Evolutionary conservation across 2,329 filamentous ascomycete species (phyloP).

Genomic region (Thelonectria olida): DNA sequence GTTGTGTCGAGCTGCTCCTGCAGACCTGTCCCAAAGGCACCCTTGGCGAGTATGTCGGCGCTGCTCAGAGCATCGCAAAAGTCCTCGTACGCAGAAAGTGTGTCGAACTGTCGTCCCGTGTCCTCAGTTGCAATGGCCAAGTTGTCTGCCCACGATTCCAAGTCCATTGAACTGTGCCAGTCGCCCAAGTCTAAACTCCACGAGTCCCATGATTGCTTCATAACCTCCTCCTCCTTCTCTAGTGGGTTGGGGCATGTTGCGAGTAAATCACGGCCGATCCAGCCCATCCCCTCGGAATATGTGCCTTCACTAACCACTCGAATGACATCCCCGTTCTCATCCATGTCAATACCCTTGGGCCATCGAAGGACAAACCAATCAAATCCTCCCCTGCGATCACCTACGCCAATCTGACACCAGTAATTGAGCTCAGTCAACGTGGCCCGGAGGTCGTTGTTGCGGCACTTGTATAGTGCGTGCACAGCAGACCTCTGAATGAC

Average conservation of each 20-base stretch:
- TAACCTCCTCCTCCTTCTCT: slow-evolving; percentile 67
- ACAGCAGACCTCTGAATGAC: slow-evolving; percentile 74
- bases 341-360: slow-evolving; percentile 75
- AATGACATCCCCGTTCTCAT: slow-evolving; percentile 72
- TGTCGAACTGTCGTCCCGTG: slow-evolving; percentile 40
- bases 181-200: slow-evolving; percentile 73
- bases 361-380: slow-evolving; percentile 89
- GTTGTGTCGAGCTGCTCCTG: slow-evolving; percentile 70
- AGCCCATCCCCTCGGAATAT: slow-evolving; percentile 81
- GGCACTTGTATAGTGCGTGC: slow-evolving; percentile 73
- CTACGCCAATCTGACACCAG: slow-evolving; percentile 97
- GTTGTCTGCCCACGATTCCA: slow-evolving; percentile 50
- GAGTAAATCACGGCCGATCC: slow-evolving; percentile 71
- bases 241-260: slow-evolving; percentile 45
- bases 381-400: slow-evolving; percentile 85
- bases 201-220: slow-evolving; percentile 71
- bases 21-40: slow-evolving; percentile 54
- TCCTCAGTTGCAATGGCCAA: slow-evolving; percentile 24
- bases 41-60: slow-evolving; percentile 67
- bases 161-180: slow-evolving; percentile 57
- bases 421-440: slow-evolving; percentile 87
- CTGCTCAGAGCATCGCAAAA: slow-evolving; percentile 71
- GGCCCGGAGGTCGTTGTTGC: slow-evolving; percentile 78
- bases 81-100: slow-evolving; percentile 61
- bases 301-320: slow-evolving; percentile 85